Conservation (phyloP, 805 yeast genomes). For the Ogataea thermomethanolica region DNA sequence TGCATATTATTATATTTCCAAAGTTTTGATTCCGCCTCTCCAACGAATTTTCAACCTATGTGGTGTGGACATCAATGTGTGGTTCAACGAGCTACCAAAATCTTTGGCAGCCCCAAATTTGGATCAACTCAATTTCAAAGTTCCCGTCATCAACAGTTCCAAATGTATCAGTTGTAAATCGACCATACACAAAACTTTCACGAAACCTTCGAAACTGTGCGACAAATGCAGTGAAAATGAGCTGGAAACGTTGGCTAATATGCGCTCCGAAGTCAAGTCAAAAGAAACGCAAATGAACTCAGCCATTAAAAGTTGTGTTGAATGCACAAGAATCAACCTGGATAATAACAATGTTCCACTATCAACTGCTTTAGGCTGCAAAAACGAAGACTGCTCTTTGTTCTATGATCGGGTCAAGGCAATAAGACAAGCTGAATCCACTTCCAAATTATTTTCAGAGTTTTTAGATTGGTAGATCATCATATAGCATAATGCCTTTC, state of each 20-base stretch:
- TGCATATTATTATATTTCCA: conserved; percentile 78
- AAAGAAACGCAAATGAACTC: conserved; percentile 30
- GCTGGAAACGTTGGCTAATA: conserved; percentile 32
- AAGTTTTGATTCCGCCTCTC: conserved; percentile 84
- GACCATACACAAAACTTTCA: not conserved
- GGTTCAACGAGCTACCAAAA: conserved; percentile 73
- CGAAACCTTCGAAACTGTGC: conserved; percentile 30
- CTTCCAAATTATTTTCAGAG: conserved; percentile 8
- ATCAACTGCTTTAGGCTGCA: conserved; percentile 41
- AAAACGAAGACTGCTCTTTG: conserved; percentile 62
- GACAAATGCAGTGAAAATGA: conserved; percentile 34
- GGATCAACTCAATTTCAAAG: conserved; percentile 14
- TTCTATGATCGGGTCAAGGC: conserved; percentile 53
- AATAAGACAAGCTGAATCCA: conserved; percentile 23
- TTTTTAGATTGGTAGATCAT: conserved; percentile 25
- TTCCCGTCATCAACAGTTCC: conserved; percentile 23
- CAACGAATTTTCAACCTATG: conserved; percentile 77
- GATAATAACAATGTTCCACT: conserved; percentile 20
- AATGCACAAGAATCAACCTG: conserved; percentile 30
- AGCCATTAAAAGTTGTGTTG: conserved; percentile 34
- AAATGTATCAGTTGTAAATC: conserved; percentile 32
- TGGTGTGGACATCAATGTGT: conserved; percentile 73
- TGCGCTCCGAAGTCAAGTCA: conserved; percentile 28
- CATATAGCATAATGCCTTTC: conserved; percentile 23
- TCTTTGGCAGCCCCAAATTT: conserved; percentile 12